Base-by-base conservation (phyloP, 352 stramenopile genomes). In the Peronospora farinosa region DNA sequence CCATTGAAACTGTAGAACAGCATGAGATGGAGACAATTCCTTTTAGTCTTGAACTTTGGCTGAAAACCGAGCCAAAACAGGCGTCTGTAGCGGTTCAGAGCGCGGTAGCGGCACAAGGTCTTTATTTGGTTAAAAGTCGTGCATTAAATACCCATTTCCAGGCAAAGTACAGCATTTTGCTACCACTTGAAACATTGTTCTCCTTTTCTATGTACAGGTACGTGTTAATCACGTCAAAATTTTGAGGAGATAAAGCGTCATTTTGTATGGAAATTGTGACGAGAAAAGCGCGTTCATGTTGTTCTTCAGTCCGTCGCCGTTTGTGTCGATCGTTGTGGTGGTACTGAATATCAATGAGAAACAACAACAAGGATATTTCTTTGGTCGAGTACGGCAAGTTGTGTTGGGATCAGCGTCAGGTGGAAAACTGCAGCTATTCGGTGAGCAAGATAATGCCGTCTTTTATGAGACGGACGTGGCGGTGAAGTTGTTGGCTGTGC, bases 341-440 rank as follows among this genome's bases (percentile, higher is more conserved):
- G 52, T 78, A 5, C 25, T 89, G 36, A 71, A 86, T 33, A 45
- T 76, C 4, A 45, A 59, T 16, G 57, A 60, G 28, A 47, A 35
- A 1, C 44, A 36, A 0, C 73, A 86, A 42, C 73, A 84, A 49
- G 78, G 75, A 12, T 81, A 74, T 51, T 77, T 85, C 15, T 69
- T 89, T 12, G 63, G 65, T 16, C 48, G 47, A 3, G 19, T 81
- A 31, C 51, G 54, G 0, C 43, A 46, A 45, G 23, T 16, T 7
- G 16, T 7, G 28, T 17, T 28, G 13, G 10, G 8, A 28, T 15
- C 32, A 8, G 0, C 2, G 5, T 16, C 10, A n/a, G n/a, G 13
- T 37, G 30, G 7, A 13, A 37, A 33, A 36, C 19, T 15, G 33
- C 12, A 40, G 16, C 35, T 33, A 21, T 39, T 7, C 19, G 15